phyloP scores from a whole-genome alignment of 306 rosid genomes.

The Acacia crassicarpa region DNA sequence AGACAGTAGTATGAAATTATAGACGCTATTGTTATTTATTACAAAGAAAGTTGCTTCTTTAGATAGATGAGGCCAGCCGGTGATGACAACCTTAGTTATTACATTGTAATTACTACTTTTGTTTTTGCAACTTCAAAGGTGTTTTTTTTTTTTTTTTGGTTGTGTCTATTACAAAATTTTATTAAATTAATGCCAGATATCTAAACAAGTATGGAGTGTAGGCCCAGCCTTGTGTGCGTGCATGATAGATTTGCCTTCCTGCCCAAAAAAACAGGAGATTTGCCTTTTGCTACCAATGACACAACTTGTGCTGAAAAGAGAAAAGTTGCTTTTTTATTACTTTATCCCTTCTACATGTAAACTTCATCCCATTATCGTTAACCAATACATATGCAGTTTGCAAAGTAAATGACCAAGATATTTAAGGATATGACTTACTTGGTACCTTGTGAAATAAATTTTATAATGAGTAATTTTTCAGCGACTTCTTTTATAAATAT shows the following conservation, averaged over 20 bases:
- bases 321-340: neutral
- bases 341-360: neutral
- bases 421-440: neutral
- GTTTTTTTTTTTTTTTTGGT: neutral
- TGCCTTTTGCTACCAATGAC: neutral
- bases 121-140: neutral
- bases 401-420: neutral
- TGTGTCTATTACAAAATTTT: neutral
- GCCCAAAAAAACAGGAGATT: neutral
- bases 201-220: neutral
- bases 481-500: no score
- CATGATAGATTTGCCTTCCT: neutral
- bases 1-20: no score
- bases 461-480: no score
- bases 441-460: no score
- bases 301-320: neutral
- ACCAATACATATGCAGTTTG: neutral
- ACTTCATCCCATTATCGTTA: neutral
- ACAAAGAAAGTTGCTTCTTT: slow-evolving; percentile 14
- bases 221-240: no score
- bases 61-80: neutral
- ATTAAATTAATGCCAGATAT: no score
- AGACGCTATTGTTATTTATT: neutral
- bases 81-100: slow-evolving; percentile 22
- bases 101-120: slow-evolving; percentile 25